Evolutionary conservation across 495 filamentous ascomycete genomes (phyloP), one percentile per base, ranked within the genome.

Genomic region (Aspergillus saccharolyticus): DNA sequence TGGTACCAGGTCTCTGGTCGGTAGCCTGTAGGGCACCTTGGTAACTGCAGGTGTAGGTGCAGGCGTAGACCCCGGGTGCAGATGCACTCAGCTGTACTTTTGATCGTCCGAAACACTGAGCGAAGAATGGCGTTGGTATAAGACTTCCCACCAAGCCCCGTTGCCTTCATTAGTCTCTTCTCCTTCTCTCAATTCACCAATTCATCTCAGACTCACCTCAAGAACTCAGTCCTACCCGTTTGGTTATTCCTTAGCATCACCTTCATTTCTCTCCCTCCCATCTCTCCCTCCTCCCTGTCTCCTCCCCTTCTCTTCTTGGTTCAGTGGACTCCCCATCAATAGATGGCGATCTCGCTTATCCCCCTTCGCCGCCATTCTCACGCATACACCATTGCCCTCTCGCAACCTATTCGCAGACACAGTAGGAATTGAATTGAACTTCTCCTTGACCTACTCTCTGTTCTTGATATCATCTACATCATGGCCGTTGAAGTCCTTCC

Each of bases 401-500:
- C 69, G 46, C 71, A 74, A 52, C 69, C 69, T 48, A 66, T 66
- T 21, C 68, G 63, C 63, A 61, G 65, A 68, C 57, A 60, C 58
- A 74, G 66, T 74, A 72, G 68, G 62, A 66, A 61, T 67, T 70
- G 58, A 66, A 57, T 39, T 39, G 33, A 39, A 12, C 7, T 39
- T 28, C 42, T 47, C 46, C 52, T 53, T 57, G 15, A 44, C 60
- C 58, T 64, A 65, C 20, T 44, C 53, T 47, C 22, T 42, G n/a
- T 46, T 55, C 44, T 46, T 45, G 44, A 59, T 57, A 46, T 16
- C 49, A 21, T 16, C 49, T 21, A 43, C 30, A 72, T 51, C 49
- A 86, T 85, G 83, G 68, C 81, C 51, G 76, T 87, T 62, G 64
- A 76, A 53, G 79, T 88, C 63, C 68, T 77, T 43, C 77, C 70